Percentiles rank a stretch among this genome's conserved stretches.
Evolutionary conservation across 805 yeast species (phyloP).

Genomic region (Hanseniaspora occidentalis): DNA sequence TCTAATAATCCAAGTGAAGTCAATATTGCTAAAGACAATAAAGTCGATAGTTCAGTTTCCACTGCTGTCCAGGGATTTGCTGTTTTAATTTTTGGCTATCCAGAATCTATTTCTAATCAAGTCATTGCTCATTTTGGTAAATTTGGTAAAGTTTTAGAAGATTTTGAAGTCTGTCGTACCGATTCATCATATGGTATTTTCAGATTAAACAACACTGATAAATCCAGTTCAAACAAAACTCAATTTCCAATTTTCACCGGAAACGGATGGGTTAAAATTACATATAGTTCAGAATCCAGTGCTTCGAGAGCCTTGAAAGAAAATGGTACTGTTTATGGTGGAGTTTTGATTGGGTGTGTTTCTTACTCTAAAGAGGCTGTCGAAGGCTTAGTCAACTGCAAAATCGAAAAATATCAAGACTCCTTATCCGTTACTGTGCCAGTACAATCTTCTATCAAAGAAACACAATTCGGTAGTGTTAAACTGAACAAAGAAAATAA

Average conservation of each 20-base stretch:
- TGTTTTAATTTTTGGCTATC: constrained; percentile 79
- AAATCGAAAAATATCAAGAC: constrained; percentile 13
- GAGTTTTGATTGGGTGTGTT: constrained; percentile 51
- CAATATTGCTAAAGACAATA: constrained; percentile 3
- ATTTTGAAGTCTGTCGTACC: constrained; percentile 34
- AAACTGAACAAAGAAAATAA: too few relatives aligned
- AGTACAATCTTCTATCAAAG: not conserved
- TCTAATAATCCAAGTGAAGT: constrained; percentile 2
- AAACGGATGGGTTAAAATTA: constrained; percentile 80
- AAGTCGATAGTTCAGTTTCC: not conserved
- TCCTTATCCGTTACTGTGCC: not conserved
- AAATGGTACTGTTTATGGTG: constrained; percentile 62
- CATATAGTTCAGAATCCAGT: constrained; percentile 61
- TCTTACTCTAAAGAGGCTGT: constrained; percentile 52
- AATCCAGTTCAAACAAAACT: constrained; percentile 7
- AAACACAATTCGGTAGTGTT: too few relatives aligned
- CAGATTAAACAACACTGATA: constrained; percentile 10
- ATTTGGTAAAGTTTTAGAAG: constrained; percentile 71
- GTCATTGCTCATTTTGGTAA: constrained; percentile 64
- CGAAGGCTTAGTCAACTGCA: constrained; percentile 40
- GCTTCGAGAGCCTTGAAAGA: constrained; percentile 80
- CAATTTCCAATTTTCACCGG: constrained; percentile 70
- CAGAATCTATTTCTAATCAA: constrained; percentile 55
- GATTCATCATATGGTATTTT: constrained; percentile 13
- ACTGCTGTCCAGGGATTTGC: constrained; percentile 36